phyloP scores from a whole-genome alignment of 2,329 filamentous ascomycete genomes.

The Exophiala calicioides region DNA sequence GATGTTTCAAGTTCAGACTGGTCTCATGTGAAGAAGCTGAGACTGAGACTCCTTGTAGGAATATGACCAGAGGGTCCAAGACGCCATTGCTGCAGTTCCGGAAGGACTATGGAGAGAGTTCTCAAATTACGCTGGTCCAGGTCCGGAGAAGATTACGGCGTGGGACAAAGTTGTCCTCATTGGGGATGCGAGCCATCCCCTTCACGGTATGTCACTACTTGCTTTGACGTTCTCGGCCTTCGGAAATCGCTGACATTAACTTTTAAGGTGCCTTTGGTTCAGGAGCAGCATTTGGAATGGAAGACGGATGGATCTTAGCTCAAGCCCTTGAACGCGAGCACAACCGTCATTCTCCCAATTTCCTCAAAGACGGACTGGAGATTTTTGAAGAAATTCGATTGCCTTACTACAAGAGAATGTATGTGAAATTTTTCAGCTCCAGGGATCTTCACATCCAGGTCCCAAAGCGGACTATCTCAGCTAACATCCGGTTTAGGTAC shows the following conservation, averaged over 20 bases:
- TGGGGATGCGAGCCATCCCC: slow-evolving; percentile 57
- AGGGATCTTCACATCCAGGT: too few relatives aligned
- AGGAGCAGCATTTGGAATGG: slow-evolving; percentile 48
- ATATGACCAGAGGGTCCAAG: slow-evolving; percentile 44
- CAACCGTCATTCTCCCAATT: slow-evolving; percentile 18
- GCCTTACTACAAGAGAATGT: slow-evolving; percentile 45
- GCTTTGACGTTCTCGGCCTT: neutral
- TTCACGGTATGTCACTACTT: slow-evolving; percentile 43
- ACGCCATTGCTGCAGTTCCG: slow-evolving; percentile 43
- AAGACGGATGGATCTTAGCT: slow-evolving; percentile 49
- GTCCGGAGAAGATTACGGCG: slow-evolving; percentile 41
- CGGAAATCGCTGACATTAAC: slow-evolving; percentile 1
- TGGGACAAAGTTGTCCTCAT: slow-evolving; percentile 52
- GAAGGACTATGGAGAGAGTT: slow-evolving; percentile 48
- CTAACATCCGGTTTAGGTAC: too few relatives aligned
- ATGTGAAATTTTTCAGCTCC: too few relatives aligned
- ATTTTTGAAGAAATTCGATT: slow-evolving; percentile 43
- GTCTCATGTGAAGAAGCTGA: neutral
- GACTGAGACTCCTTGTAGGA: slow-evolving; percentile 33
- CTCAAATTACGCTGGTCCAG: slow-evolving; percentile 49
- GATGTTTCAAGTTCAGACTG: neutral
- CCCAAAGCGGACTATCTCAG: too few relatives aligned
- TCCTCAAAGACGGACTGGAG: slow-evolving; percentile 34
- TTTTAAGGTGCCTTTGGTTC: slow-evolving; percentile 44
- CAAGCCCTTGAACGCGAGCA: slow-evolving; percentile 35